Conservation (phyloP, 495 filamentous ascomycete species). For the Lasiosphaeria ovina region DNA sequence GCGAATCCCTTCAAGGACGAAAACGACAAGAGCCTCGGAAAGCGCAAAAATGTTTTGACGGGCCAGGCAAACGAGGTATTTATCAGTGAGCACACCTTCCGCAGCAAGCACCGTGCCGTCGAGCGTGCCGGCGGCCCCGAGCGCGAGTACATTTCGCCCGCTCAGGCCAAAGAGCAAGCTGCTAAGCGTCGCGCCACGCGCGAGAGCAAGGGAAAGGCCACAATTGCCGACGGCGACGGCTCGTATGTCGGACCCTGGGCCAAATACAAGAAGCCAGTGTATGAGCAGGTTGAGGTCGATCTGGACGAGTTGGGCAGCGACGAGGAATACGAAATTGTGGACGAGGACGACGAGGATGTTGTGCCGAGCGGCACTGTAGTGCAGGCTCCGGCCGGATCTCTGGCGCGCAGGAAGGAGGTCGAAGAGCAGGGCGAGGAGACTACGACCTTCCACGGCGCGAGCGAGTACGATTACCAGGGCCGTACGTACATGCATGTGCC, state of each 20-base stretch:
- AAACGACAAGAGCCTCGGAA: slow-evolving; percentile 47
- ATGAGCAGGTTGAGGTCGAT: slow-evolving; percentile 57
- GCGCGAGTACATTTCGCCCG: slow-evolving; percentile 37
- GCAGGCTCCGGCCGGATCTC: slow-evolving; percentile 53
- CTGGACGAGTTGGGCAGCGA: slow-evolving; percentile 68
- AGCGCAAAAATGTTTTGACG: slow-evolving; percentile 89
- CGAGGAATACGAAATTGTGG: slow-evolving; percentile 76
- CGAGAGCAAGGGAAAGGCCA: slow-evolving; percentile 79
- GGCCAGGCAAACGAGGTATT: slow-evolving; percentile 84
- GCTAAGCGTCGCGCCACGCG: slow-evolving; percentile 65
- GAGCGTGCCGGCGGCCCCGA: slow-evolving; percentile 51
- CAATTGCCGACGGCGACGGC: slow-evolving; percentile 77
- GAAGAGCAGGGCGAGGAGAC: slow-evolving; percentile 67
- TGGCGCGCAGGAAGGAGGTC: slow-evolving; percentile 55
- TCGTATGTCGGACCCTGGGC: slow-evolving; percentile 96
- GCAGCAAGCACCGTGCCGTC: slow-evolving; percentile 73
- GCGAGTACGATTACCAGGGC: slow-evolving; percentile 85
- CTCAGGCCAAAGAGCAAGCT: slow-evolving; percentile 62
- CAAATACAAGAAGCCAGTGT: slow-evolving; percentile 64
- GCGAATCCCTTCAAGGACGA: slow-evolving; percentile 76
- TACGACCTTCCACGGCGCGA: slow-evolving; percentile 81
- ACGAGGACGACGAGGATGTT: slow-evolving; percentile 55
- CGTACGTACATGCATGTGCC: slow-evolving; percentile 94
- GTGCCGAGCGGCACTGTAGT: slow-evolving; percentile 52
- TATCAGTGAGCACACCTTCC: slow-evolving; percentile 87